phyloP scores from a whole-genome alignment of 495 filamentous ascomycete genomes.

The Podospora pseudopauciseta region DNA sequence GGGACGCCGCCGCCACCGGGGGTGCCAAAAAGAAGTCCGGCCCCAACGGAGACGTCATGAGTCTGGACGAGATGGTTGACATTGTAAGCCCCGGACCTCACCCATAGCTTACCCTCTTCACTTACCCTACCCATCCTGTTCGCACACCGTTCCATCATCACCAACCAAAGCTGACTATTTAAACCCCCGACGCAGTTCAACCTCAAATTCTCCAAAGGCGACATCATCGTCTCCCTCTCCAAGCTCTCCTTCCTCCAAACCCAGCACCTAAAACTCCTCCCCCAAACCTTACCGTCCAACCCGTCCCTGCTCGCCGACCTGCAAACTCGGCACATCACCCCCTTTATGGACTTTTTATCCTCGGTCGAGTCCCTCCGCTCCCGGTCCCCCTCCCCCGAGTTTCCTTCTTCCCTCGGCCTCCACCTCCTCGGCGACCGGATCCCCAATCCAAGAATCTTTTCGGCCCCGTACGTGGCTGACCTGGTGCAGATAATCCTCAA shows the following conservation, averaged over 20 bases:
- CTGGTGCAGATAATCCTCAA: background rate
- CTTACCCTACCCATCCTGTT: no score
- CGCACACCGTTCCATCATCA: background rate
- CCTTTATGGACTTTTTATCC: slow-evolving; percentile 11
- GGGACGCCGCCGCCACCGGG: background rate
- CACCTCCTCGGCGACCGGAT: background rate
- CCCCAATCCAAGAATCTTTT: background rate
- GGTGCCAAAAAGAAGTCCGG: slow-evolving; percentile 42
- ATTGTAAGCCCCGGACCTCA: slow-evolving; percentile 46
- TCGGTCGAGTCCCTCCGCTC: slow-evolving; percentile 3
- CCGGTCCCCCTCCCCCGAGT: background rate
- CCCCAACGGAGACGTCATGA: slow-evolving; percentile 58
- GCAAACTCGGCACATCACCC: slow-evolving; percentile 24
- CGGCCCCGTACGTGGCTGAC: background rate
- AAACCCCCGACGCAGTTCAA: slow-evolving; percentile 53
- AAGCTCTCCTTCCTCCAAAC: slow-evolving; percentile 82
- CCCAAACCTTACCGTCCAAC: slow-evolving; percentile 4
- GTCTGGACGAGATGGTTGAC: slow-evolving; percentile 62
- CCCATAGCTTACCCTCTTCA: background rate
- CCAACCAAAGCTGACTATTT: background rate
- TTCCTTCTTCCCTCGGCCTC: background rate
- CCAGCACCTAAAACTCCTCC: slow-evolving; percentile 50
- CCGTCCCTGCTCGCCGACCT: background rate
- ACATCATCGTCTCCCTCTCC: slow-evolving; percentile 74
- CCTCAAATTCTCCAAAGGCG: slow-evolving; percentile 81